Conservation (phyloP, 2,329 filamentous ascomycete species). For the Ustulina deusta region DNA sequence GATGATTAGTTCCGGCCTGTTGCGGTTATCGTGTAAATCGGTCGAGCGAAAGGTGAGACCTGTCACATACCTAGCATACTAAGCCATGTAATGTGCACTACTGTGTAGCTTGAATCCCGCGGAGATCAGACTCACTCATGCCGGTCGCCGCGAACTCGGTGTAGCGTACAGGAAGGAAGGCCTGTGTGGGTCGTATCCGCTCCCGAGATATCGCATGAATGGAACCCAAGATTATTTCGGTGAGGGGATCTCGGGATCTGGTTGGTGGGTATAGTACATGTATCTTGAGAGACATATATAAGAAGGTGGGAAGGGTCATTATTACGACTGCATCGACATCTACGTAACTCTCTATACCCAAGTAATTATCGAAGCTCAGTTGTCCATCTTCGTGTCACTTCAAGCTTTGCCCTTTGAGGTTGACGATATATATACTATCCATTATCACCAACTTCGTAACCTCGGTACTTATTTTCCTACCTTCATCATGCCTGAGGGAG, state of each 20-base stretch:
- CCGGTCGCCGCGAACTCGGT: too few relatives aligned
- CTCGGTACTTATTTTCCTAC: neutral
- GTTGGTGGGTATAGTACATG: neutral
- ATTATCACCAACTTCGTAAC: neutral
- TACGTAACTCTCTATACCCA: neutral
- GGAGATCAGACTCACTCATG: too few relatives aligned
- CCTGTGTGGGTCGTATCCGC: neutral
- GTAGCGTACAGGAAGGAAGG: too few relatives aligned
- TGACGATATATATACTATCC: neutral
- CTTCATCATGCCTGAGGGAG: constrained; percentile 53
- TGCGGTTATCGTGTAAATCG: too few relatives aligned
- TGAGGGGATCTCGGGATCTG: neutral
- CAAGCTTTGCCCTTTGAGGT: neutral
- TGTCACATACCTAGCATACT: too few relatives aligned
- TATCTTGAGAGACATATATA: neutral
- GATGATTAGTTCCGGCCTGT: too few relatives aligned
- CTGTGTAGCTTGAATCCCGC: neutral
- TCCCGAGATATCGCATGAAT: constrained; percentile 1
- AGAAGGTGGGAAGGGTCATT: neutral
- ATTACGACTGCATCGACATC: neutral
- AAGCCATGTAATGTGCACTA: too few relatives aligned
- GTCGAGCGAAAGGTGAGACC: too few relatives aligned
- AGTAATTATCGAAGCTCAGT: neutral
- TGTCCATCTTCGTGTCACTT: neutral
- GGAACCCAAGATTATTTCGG: neutral